Evolutionary conservation across 768 basidiomycete species (phyloP).

Genomic region (Tubosaeta sp.): DNA sequence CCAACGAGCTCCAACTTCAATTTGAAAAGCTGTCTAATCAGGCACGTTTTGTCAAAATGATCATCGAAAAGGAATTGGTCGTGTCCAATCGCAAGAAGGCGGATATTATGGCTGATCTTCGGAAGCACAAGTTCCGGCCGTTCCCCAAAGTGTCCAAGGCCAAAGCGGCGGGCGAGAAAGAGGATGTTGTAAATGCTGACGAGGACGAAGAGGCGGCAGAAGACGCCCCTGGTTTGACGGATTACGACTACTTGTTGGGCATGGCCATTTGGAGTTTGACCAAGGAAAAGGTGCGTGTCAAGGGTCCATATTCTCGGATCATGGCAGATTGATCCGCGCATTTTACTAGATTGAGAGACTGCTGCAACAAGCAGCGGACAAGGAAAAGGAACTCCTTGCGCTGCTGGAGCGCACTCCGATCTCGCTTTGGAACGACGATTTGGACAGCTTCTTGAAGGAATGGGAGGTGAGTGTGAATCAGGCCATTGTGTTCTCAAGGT

Average conservation of each 20-base stretch:
- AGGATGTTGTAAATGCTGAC: constrained; percentile 52
- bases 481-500: not conserved
- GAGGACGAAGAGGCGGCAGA: constrained; percentile 40
- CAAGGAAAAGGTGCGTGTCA: constrained; percentile 70
- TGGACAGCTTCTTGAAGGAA: constrained; percentile 76
- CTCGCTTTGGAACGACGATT: constrained; percentile 85
- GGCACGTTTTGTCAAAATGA: constrained; percentile 96
- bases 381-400: constrained; percentile 74
- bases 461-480: constrained; percentile 68
- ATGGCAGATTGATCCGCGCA: constrained; percentile 5
- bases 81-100: constrained; percentile 87
- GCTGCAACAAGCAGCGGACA: constrained; percentile 70
- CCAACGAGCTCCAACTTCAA: constrained; percentile 72
- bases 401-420: constrained; percentile 77
- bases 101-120: constrained; percentile 80
- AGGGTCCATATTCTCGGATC: not conserved
- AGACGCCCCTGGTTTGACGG: constrained; percentile 42
- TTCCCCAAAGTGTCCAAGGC: constrained; percentile 79
- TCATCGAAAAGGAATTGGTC: constrained; percentile 75
- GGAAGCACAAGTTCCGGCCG: constrained; percentile 80
- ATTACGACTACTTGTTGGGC: constrained; percentile 90
- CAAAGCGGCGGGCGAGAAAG: constrained; percentile 62
- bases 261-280: constrained; percentile 98
- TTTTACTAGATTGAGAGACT: constrained; percentile 74
- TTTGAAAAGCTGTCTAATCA: constrained; percentile 91